Base-by-base conservation (phyloP, 2,329 filamentous ascomycete genomes). In the Lecanoromycetidae sp. region DNA sequence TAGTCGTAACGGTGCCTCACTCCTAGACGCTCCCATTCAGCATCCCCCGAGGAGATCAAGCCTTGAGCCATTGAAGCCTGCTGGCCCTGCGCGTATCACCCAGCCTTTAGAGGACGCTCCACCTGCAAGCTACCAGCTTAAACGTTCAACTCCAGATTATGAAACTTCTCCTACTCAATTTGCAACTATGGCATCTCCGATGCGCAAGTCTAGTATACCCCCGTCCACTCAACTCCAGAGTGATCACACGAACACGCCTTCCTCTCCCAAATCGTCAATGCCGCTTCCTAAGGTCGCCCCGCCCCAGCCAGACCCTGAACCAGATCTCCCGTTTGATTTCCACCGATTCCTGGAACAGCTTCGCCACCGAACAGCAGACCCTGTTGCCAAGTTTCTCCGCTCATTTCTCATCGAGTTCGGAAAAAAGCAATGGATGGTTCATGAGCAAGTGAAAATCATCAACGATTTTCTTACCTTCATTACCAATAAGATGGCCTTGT, bases 361-460 rank as follows among this genome's bases (percentile, higher is more conserved):
- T 26, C 82, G 91, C 51, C 91, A 98, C 66, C 86, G 90, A 55
- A 94, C 93, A 49, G 93, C 91, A n/a, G 93, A 98, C 58, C 91
- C 93, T 1, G 90, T 98, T 2, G 93, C 93, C 4, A 84, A 90
- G 54, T 98, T 95, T 60, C 73, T 98, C 37, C 85, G 93, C 54
- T 96, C 91, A 0, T 98, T 98, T 58, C 69, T 98, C 25, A 80
- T 79, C 40, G 93, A 98, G 63, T 98, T 98, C 65, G 86, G 80
- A 29, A 98, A 96, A 69, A 86, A 88, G 56, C 91, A 96, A 65
- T 98, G 91, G 91, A 94, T 94, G 85, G 91, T 95, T 5, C 91
- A 98, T 62, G 91, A 98, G 66, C 91, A 98, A 64, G 91, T 96
- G 61, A 98, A 98, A 67, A 96, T 98, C 53, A 94, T 98, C 52